Evolutionary conservation across 768 basidiomycete species (phyloP).

Genomic region (Hemileccinum rubropunctum): DNA sequence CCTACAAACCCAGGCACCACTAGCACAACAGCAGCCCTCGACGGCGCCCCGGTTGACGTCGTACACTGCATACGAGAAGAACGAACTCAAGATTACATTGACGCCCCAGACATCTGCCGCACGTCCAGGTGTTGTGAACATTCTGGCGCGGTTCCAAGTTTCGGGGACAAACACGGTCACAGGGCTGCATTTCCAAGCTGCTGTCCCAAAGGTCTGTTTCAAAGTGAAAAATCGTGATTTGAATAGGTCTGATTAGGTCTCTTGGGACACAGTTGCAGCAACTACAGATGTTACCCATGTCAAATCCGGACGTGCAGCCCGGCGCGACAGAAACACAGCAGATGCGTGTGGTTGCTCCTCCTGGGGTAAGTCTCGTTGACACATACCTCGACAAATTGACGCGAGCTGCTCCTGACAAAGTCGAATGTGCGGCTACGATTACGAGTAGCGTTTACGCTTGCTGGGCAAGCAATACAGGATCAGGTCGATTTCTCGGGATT

Average conservation of each 20-base stretch:
- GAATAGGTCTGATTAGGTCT: not conserved
- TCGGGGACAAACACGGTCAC: conserved; percentile 49
- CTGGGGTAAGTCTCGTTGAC: conserved; percentile 57
- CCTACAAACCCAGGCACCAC: conserved; percentile 33
- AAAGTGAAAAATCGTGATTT: no score
- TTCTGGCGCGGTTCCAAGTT: conserved; percentile 84
- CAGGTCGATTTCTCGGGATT: conserved; percentile 95
- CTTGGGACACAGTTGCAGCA: conserved; percentile 73
- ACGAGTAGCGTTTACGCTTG: conserved; percentile 74
- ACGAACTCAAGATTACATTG: conserved; percentile 83
- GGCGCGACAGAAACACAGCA: conserved; percentile 91
- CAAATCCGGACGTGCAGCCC: conserved; percentile 72
- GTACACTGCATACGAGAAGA: conserved; percentile 91
- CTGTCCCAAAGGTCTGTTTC: conserved; percentile 81
- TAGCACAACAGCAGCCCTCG: conserved; percentile 32
- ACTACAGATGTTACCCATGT: conserved; percentile 97
- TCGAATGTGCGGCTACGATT: conserved; percentile 81
- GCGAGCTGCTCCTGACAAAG: conserved; percentile 36
- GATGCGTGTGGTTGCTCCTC: conserved; percentile 87
- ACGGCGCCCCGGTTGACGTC: conserved; percentile 54
- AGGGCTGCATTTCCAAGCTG: conserved; percentile 91
- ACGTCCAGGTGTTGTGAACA: conserved; percentile 87
- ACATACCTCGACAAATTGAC: conserved; percentile 3
- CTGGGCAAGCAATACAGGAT: conserved; percentile 74
- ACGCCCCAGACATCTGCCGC: conserved; percentile 80